Base-by-base conservation (phyloP, 73 alveolate species). In the Tetrahymena elliotti region DNA sequence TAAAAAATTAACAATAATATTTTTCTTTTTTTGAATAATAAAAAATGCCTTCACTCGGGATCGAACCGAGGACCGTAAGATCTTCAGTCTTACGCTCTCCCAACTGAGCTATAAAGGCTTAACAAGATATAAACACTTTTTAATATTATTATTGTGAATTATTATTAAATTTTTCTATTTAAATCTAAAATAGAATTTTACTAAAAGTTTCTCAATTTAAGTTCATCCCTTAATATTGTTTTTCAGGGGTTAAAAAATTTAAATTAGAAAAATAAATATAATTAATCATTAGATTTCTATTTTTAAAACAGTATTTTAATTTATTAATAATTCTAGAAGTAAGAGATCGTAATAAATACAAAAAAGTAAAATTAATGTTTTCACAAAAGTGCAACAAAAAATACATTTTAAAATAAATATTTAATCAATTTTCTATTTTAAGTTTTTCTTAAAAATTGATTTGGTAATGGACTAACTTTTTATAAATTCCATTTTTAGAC, bases 401-500 rank as follows among this genome's bases (percentile, higher is more conserved):
- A n/a, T n/a, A n/a, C n/a, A n/a, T n/a, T n/a, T n/a, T n/a, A n/a
- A n/a, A n/a, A n/a, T 15, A 47, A 47, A 10, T 15, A 13, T 18
- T 2, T 47, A 8, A 12, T 2, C 20, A 47, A 15, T 0, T 47
- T 47, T 47, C 82, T 47, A 10, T 4, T 47, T 47, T 47, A 1
- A 12, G 31, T 68, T 68, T 68, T 0, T 88, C 33, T n/a, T 88
- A 88, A 5, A 88, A 41, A 34, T 94, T 15, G 22, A 94, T 88
- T 94, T 94, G 37, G 52, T 84, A 20, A n/a, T 84, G 93, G 15
- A 94, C 97, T 35, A 95, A 93, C 18, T 34, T 36, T 33, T 96
- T 82, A 95, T 95, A 95, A 6, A 83, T 84, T 20, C 97, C 96
- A 24, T 94, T 84, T n/a, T 35, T 34, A 38, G 94, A 68, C 35